phyloP scores from a whole-genome alignment of 1,284 basidiomycete genomes.

The Coriolopsis trogii region DNA sequence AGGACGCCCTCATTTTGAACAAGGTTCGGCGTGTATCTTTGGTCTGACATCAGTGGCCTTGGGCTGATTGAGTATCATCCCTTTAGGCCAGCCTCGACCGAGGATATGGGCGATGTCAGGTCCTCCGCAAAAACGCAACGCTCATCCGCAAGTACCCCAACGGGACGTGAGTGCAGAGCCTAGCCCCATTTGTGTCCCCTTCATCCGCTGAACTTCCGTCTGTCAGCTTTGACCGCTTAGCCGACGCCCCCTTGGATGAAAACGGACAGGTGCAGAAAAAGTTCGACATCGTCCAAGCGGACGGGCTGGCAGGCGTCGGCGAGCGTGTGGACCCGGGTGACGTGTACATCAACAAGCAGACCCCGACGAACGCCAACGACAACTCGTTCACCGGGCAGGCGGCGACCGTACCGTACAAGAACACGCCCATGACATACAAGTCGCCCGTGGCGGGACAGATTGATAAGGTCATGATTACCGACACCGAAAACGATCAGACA shows the following conservation, averaged over 20 bases:
- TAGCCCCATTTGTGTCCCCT: conserved; percentile 3
- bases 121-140: conserved; percentile 93
- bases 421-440: conserved; percentile 90
- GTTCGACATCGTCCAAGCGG: conserved; percentile 89
- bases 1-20: conserved; percentile 97
- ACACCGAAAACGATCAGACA: conserved; percentile 95
- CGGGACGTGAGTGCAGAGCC: conserved; percentile 74
- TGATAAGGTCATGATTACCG: conserved; percentile 97
- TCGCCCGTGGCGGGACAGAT: conserved; percentile 92
- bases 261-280: conserved; percentile 80
- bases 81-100: conserved; percentile 89
- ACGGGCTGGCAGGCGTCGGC: conserved; percentile 95
- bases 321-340: conserved; percentile 93
- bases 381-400: conserved; percentile 82
- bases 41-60: not conserved
- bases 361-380: conserved; percentile 89
- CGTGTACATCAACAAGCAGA: conserved; percentile 97
- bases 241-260: conserved; percentile 88
- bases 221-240: conserved; percentile 90
- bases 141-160: conserved; percentile 97
- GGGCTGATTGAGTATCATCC: conserved; percentile 2
- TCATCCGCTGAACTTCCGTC: not conserved
- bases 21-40: conserved; percentile 58
- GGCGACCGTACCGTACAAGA: conserved; percentile 83
- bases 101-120: conserved; percentile 97